A percentile compares a stretch with the other conserved stretches of the same genome.
Conservation (phyloP, 2,329 filamentous ascomycete species). For the Alternaria triticimaculans region DNA sequence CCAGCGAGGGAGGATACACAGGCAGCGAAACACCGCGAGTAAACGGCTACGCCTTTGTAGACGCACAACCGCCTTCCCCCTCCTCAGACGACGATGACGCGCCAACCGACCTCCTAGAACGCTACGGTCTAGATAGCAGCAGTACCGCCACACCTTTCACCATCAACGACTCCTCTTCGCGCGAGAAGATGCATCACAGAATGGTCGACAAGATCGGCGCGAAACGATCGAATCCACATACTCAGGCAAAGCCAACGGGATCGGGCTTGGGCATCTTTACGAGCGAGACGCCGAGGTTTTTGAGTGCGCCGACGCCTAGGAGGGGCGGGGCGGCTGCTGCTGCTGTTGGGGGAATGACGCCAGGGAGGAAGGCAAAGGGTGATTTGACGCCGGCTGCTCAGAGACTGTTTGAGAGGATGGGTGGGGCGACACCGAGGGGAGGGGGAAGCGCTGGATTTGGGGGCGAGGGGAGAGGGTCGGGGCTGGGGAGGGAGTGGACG, state of each 20-base stretch:
- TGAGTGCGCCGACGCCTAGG: slow-evolving; percentile 73
- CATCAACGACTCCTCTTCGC: slow-evolving; percentile 73
- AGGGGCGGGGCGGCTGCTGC: slow-evolving; percentile 62
- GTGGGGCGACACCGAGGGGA: slow-evolving; percentile 44
- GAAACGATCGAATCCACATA: slow-evolving; percentile 11
- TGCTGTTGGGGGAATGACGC: slow-evolving; percentile 30
- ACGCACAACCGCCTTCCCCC: slow-evolving; percentile 84
- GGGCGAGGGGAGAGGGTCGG: neutral
- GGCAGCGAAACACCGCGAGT: slow-evolving; percentile 85
- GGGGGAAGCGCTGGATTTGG: slow-evolving; percentile 29
- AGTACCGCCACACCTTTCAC: slow-evolving; percentile 65
- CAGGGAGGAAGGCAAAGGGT: slow-evolving; percentile 61
- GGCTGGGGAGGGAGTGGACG: slow-evolving; percentile 35
- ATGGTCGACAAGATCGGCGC: slow-evolving; percentile 60
- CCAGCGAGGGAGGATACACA: slow-evolving; percentile 66
- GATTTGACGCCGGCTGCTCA: slow-evolving; percentile 74
- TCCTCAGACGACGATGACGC: slow-evolving; percentile 59
- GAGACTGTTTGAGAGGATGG: slow-evolving; percentile 48
- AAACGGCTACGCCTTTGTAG: slow-evolving; percentile 93
- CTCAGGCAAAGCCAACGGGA: slow-evolving; percentile 7
- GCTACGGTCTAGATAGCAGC: slow-evolving; percentile 45
- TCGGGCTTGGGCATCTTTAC: slow-evolving; percentile 37
- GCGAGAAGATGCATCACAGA: slow-evolving; percentile 79
- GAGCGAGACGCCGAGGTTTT: slow-evolving; percentile 66
- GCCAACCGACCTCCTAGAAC: slow-evolving; percentile 52